Evolutionary conservation across 129 eudicot genomes (phyloP).

Genomic region (Flaveria bidentis): DNA sequence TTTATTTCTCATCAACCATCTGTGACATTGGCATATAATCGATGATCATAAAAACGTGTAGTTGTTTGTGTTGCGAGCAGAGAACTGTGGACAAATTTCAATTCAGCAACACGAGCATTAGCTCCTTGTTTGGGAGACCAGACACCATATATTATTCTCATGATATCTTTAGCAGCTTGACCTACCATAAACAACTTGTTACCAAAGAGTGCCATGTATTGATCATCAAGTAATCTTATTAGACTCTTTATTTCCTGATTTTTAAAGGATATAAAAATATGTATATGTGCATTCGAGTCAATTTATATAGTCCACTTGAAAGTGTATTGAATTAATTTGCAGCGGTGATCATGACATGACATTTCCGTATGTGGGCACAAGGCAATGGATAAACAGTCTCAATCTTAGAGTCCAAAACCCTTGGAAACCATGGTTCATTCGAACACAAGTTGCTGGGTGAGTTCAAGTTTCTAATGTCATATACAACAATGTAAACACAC

Average conservation of each 20-base stretch:
- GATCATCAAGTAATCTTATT: constrained; percentile 35
- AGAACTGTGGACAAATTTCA: constrained; percentile 26
- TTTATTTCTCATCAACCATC: neutral
- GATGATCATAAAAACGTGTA: neutral
- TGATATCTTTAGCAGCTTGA: constrained; percentile 34
- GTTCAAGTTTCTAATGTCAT: constrained; percentile 6
- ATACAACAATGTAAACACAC: too few species aligned
- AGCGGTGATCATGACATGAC: constrained; percentile 46
- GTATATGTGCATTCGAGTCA: too few species aligned
- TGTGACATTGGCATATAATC: neutral
- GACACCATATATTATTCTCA: constrained; percentile 31
- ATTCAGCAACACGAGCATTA: constrained; percentile 20
- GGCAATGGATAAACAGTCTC: constrained; percentile 37
- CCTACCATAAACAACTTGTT: constrained; percentile 24
- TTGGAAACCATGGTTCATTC: constrained; percentile 52
- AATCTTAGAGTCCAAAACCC: constrained; percentile 23
- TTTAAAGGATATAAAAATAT: too few species aligned
- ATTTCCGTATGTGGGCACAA: constrained; percentile 38
- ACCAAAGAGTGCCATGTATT: constrained; percentile 30
- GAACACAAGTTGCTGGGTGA: constrained; percentile 46
- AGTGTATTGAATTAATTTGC: neutral
- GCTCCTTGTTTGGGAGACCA: constrained; percentile 17
- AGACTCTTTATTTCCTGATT: too few species aligned
- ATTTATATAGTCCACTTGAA: neutral
- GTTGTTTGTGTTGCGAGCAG: constrained; percentile 12